Evolutionary conservation across 768 basidiomycete genomes (phyloP), one percentile per base, ranked within the genome.

Genomic region (Lactarius pseudohatsudake): DNA sequence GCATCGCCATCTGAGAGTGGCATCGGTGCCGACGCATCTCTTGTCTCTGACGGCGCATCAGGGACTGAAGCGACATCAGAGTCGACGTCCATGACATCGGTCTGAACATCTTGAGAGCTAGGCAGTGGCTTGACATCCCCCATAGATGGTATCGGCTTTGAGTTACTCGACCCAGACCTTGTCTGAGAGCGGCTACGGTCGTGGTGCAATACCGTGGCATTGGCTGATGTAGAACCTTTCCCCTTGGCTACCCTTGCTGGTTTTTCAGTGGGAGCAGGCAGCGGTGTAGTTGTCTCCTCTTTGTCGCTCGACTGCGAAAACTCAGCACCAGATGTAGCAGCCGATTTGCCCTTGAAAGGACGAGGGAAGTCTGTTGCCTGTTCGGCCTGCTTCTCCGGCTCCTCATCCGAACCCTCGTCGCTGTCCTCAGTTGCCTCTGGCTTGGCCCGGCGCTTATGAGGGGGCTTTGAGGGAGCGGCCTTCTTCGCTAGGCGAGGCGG

Each of bases 341-440:
- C 32, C 15, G 18, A 15, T 16, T 59, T 60, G 11, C 58, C 47
- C 61, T 61, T 30, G 65, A 69, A 54, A 54, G 72, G 38, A 41
- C 63, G 57, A 10, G 43, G 20, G 38, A 67, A 15, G 64, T 72
- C 55, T 72, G 72, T 22, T 65, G 67, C 60, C 72, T 72, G 60
- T 43, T 64, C 62, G 32, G 53, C 28, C 18, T 54, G 40, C 47
- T 38, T 11, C 45, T 57, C 57, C 15, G 28, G 36, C 15, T 56
- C 67, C 20, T 56, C 60, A 3, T 59, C 47, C 7, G 55, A 55
- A 22, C 18, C 47, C 50, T 57, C 57, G 13, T 64, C 32, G 57
- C 50, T 55, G 32, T 62, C 69, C 40, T 61, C 50, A 50, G 41
- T 45, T n/a, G 20, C 57, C 38, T 59, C 26, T 28, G 57, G 30